Conservation (phyloP, 768 basidiomycete genomes). For the Calocera viscosa region DNA sequence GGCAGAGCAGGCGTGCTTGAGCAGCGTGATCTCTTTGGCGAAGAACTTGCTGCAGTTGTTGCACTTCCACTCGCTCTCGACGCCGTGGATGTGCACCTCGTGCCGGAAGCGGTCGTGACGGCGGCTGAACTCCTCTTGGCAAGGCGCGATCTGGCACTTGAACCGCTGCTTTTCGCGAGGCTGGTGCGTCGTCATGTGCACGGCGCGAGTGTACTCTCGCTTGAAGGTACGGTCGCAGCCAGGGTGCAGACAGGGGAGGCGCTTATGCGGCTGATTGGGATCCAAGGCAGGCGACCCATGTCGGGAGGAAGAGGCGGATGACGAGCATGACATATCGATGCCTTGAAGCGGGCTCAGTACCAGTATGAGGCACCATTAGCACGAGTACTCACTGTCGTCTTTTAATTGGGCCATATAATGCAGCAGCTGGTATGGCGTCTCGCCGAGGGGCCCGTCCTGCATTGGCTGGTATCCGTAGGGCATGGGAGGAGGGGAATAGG, state of each 20-base stretch:
- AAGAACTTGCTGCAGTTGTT: conserved; percentile 1
- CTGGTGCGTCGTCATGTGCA: conserved; percentile 6
- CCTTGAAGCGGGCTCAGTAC: not conserved
- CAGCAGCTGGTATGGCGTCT: not conserved
- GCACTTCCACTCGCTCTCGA: conserved; percentile 7
- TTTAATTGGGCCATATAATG: conserved; percentile 5
- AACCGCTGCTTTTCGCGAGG: conserved; percentile 2
- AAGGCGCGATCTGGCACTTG: conserved; percentile 3
- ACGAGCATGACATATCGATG: not conserved
- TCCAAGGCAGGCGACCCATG: not conserved
- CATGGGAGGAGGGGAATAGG: not conserved
- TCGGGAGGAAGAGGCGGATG: conserved; percentile 3
- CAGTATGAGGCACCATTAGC: not conserved
- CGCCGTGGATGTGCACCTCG: conserved; percentile 5
- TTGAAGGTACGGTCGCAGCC: conserved; percentile 6
- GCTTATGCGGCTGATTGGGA: not conserved
- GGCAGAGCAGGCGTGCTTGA: conserved; percentile 2
- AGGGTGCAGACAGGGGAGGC: not conserved
- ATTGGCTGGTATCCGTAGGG: not conserved
- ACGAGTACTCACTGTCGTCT: not conserved
- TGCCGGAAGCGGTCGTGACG: conserved; percentile 6
- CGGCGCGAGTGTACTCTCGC: conserved; percentile 1
- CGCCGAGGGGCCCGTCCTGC: not conserved
- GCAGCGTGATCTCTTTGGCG: conserved; percentile 2
- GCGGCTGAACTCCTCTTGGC: conserved; percentile 8